phyloP scores from a whole-genome alignment of 768 basidiomycete genomes.

The Antrodiella citrinella region DNA sequence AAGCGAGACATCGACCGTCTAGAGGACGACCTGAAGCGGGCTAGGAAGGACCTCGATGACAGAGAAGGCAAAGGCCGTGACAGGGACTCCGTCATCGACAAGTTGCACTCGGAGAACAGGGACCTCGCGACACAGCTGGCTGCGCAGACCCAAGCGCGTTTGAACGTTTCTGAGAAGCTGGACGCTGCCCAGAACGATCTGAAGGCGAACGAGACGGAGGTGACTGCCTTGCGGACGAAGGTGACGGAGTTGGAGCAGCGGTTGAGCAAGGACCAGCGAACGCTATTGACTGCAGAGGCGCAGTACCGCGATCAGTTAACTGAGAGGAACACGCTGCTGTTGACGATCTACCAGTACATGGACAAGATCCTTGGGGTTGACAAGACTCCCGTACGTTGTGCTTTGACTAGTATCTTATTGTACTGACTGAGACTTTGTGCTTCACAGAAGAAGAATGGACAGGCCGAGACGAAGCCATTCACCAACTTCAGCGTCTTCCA shows the following conservation, averaged over 20 bases:
- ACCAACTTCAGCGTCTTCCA: constrained; percentile 93
- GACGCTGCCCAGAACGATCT: constrained; percentile 56
- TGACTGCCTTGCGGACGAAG: constrained; percentile 47
- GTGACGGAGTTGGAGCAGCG: constrained; percentile 72
- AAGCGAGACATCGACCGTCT: constrained; percentile 76
- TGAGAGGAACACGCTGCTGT: constrained; percentile 83
- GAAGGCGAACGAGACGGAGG: constrained; percentile 63
- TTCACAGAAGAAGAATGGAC: constrained; percentile 62
- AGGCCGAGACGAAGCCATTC: constrained; percentile 84
- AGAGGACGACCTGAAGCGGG: constrained; percentile 70
- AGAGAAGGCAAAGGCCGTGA: constrained; percentile 59
- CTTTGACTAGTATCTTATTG: not conserved
- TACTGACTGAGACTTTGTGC: constrained; percentile 1
- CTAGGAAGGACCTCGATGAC: constrained; percentile 60
- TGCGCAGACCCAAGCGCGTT: constrained; percentile 76
- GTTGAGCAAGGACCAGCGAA: constrained; percentile 74
- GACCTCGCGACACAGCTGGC: constrained; percentile 76
- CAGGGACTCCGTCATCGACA: constrained; percentile 66
- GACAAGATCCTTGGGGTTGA: constrained; percentile 90
- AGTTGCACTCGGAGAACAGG: constrained; percentile 69
- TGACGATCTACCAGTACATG: constrained; percentile 93
- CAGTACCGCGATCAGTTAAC: constrained; percentile 89
- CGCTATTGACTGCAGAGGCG: constrained; percentile 59
- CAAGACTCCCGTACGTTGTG: constrained; percentile 64
- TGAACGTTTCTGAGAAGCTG: constrained; percentile 88